Evolutionary conservation across 768 basidiomycete species (phyloP).

Genomic region (Fomitopsis pulvina): DNA sequence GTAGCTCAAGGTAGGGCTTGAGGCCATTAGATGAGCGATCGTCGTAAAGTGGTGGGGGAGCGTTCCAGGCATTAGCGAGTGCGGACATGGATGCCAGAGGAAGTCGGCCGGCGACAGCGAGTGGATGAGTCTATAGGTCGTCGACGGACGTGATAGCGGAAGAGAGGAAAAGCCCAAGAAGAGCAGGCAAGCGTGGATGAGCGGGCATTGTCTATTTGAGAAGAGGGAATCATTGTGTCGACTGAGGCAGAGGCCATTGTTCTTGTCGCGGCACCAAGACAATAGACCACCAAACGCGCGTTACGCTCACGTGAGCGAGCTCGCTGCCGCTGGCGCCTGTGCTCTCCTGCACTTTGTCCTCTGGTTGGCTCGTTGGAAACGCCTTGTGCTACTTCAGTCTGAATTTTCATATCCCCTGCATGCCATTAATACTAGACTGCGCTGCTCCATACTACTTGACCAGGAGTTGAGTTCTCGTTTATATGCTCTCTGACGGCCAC

Average conservation of each 20-base stretch:
- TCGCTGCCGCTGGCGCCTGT: neutral
- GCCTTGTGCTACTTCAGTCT: neutral
- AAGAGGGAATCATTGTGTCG: neutral
- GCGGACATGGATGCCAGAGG: constrained; percentile 23
- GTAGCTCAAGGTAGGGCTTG: constrained; percentile 77
- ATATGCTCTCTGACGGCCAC: too few relatives aligned
- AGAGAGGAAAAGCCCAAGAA: constrained; percentile 12
- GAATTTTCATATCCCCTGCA: too few relatives aligned
- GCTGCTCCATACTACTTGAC: too few relatives aligned
- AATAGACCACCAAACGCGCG: neutral
- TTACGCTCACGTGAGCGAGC: neutral
- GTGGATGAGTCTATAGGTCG: constrained; percentile 14
- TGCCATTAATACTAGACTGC: too few relatives aligned
- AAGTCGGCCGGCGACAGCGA: constrained; percentile 25
- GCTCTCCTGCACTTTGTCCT: too few relatives aligned
- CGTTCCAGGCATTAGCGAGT: constrained; percentile 20
- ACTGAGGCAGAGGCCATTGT: neutral
- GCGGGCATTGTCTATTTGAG: neutral
- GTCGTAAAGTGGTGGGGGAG: constrained; percentile 55
- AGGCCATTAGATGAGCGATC: constrained; percentile 40
- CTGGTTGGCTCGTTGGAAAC: too few relatives aligned
- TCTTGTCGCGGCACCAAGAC: neutral
- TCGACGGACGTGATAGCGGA: constrained; percentile 15
- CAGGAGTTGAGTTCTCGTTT: too few relatives aligned
- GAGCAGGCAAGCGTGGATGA: constrained; percentile 5